Evolutionary conservation across 768 basidiomycete genomes (phyloP), one percentile per base, ranked within the genome.

Genomic region (Melanogaster broomeanus): DNA sequence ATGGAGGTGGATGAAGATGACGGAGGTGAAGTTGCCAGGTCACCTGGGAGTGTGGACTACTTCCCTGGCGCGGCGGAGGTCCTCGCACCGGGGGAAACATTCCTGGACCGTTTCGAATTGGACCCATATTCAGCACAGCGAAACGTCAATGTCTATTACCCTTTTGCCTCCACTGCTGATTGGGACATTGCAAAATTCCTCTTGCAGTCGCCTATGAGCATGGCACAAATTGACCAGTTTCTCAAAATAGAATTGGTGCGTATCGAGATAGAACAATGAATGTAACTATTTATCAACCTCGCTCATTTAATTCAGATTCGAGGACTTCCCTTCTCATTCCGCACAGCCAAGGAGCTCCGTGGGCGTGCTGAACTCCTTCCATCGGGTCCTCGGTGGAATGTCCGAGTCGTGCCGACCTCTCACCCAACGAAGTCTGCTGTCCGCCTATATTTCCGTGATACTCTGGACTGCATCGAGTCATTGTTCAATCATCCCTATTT

Each of bases 121-220:
- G 39, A 52, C 40, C 18, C 24, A 33, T 37, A 46, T 18, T n/a
- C 15, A 19, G 40, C 33, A 18, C 6, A 18, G 4, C 11, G 27
- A 19, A 3, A 10, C 22, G 22, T 25, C 40, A 52, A 52, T 10
- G n/a, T 21, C 9, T 73, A 64, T 48, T 72, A 72, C 45, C 73
- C 70, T 24, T 74, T 73, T 48, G 48, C 58, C 7, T 58, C 61
- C 19, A 47, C 54, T 11, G 42, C 52, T 0, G 69, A 74, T 37
- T 73, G 71, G 70, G 60, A 69, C 54, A 24, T 68, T 3, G 68
- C 59, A 1, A 59, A 49, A 8, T 72, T 67, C 56, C 59, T 72
- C 1, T 30, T 60, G 16, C 58, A 40, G 10, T 66, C 62, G 5
- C n/a, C 46, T 10, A 42, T 74, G 37, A 72, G 67, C 38, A 67